Base-by-base conservation (phyloP, 2,329 filamentous ascomycete species). In the Sclerotinia subarctica region DNA sequence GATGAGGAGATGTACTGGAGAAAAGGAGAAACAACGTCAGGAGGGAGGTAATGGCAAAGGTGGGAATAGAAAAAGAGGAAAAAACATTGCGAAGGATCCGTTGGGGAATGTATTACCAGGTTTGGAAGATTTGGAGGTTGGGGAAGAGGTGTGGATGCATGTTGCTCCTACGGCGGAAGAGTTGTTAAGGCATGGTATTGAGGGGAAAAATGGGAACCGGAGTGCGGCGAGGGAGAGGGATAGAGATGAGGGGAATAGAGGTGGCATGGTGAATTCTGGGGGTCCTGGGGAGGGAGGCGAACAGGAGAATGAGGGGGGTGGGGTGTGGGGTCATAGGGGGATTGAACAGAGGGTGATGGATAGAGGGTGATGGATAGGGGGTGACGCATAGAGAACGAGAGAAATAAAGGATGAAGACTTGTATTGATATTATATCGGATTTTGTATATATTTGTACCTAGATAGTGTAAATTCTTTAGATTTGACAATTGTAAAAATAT, bases 61-160 rank as follows among this genome's bases (percentile, higher is more conserved):
- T 32, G 24, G 24, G 59, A 46, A 44, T n/a, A 11, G 21, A 5
- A 80, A 68, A 69, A 77, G 15, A 74, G 77, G 47, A 74, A 72
- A 73, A 59, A 72, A 74, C 63, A 70, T 79, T 46, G 75, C 79
- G 64, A 78, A 75, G 21, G 78, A 80, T 70, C 76, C 79, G 66
- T 78, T 78, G 4, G 79, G 79, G 5, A 81, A 79, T 19, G 73
- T 75, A 72, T 72, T 78, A 69, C 73, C 69, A 63, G 79, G 79
- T 29, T 70, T 81, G 47, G 70, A 77, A n/a, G 72, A 73, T 47
- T 73, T 76, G 21, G 69, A 70, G 51, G 67, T 71, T 1, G 76
- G 76, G 26, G 78, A 83, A 64, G 84, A 86, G 74, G 77, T 86
- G 21, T 86, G 84, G 84, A 81, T 85, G 78, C 84, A 86, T 74